These are phyloP conservation scores for Centella asiatica DNA, from an alignment of 129 eudicot species.

Conservation along the genomic window DNA sequence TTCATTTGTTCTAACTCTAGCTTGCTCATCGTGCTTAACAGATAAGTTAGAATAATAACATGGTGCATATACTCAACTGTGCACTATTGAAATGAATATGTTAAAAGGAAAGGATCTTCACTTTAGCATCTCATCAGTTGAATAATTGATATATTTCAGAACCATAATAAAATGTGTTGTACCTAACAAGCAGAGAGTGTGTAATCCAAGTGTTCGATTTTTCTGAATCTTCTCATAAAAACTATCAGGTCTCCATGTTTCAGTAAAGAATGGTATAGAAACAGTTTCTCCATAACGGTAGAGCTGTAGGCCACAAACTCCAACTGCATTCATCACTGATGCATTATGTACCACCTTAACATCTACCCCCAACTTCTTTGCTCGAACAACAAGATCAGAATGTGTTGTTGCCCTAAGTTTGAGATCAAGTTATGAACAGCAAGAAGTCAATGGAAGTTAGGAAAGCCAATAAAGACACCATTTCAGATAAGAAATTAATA, in stretches of 20 bases:
- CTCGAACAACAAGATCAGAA: constrained; percentile 92
- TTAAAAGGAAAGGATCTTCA: no score
- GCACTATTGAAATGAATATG: no score
- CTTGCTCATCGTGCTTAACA: no score
- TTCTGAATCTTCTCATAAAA: constrained; percentile 82
- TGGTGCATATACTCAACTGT: no score
- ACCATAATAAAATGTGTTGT: constrained; percentile 2
- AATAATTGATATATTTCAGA: neutral
- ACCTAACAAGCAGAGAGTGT: constrained; percentile 91
- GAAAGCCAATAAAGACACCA: neutral
- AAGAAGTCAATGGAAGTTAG: neutral
- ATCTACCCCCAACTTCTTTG: constrained; percentile 66
- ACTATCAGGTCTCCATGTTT: constrained; percentile 96
- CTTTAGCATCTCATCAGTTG: neutral
- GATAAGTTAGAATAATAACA: no score
- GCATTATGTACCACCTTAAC: constrained; percentile 90
- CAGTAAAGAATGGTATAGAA: constrained; percentile 89
- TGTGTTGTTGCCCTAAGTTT: constrained; percentile 82
- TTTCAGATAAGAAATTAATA: neutral
- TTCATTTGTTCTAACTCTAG: no score
- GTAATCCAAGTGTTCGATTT: constrained; percentile 71
- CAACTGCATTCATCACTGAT: constrained; percentile 96
- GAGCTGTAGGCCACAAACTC: constrained; percentile 93
- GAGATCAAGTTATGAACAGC: neutral
- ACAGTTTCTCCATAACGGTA: constrained; percentile 97